Base-by-base conservation (phyloP, 257 asterid genomes). In the Solanum boliviense region DNA sequence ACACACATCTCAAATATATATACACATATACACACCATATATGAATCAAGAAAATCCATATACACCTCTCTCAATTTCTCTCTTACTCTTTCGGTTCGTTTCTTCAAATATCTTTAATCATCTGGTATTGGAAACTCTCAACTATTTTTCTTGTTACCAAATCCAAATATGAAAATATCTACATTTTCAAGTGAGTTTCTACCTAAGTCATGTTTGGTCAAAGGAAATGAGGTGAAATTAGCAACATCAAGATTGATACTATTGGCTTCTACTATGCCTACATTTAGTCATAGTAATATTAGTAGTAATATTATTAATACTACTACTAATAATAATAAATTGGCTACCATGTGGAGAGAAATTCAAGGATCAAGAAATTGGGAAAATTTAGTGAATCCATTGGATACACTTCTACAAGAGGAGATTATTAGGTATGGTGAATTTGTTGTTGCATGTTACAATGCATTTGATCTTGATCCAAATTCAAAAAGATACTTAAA, bases 361-460 rank as follows among this genome's bases (percentile, higher is more conserved):
- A 89, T 94, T 3, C 96, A 93, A 34, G 98, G 95, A 5, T 29
- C 84, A 21, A 91, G 93, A 76, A 87, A 93, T 85, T 94, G 98
- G 96, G 91, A 92, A 86, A 89, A 91, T 86, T 90, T 94, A 52
- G 90, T 94, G 3, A 89, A 92, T 7, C 98, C 98, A 56, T 67
- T 94, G 86, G 88, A 93, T 91, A 89, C 92, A 21, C 91, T 92
- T 31, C 92, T 94, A 12, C 90, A 92, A 9, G 86, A 88, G 0
- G 98, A 94, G 87, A 89, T 93, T 29, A 73, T 94, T 39, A 92
- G 96, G 4, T 94, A 94, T 38, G 98, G 96, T 0, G 95, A 92
- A 84, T 91, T 94, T 21, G 94, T 94, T 1, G 78, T 88, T 5
- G 96, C 95, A 20, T 94, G 98, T 86, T 94, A 93, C 89, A 88